Percentiles rank a stretch among this genome's conserved stretches.
Evolutionary conservation across 2,329 filamentous ascomycete species (phyloP).

Genomic region (Cordyceps farinosa): DNA sequence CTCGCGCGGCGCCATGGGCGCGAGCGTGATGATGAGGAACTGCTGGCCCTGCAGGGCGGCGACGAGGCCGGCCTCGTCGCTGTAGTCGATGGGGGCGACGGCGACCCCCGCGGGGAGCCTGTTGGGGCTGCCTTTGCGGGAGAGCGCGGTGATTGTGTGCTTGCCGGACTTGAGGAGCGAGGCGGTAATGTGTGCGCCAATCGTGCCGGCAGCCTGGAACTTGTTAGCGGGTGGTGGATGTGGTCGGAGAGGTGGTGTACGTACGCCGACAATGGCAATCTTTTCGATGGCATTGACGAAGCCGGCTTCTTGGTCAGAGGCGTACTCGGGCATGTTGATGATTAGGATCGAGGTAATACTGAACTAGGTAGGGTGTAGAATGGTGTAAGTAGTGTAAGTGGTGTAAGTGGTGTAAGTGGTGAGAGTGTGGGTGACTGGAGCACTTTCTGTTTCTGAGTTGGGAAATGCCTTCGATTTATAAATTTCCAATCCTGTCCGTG

Average conservation of each 20-base stretch:
- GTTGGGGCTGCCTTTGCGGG: constrained; percentile 39
- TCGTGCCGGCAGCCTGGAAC: constrained; percentile 34
- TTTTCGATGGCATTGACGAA: constrained; percentile 41
- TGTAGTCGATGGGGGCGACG: constrained; percentile 42
- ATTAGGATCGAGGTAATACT: background rate
- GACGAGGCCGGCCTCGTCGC: constrained; percentile 41
- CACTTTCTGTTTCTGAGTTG: background rate
- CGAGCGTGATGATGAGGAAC: constrained; percentile 53
- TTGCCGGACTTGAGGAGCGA: constrained; percentile 41
- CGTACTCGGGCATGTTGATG: constrained; percentile 22
- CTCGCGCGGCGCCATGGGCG: constrained; percentile 39
- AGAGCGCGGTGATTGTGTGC: constrained; percentile 45
- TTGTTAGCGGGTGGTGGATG: constrained; percentile 1
- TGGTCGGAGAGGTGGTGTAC: constrained; percentile 20
- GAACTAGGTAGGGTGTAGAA: background rate
- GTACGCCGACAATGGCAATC: constrained; percentile 47
- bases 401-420: too few relatives aligned
- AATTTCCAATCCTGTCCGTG: background rate
- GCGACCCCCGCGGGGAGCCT: constrained; percentile 45
- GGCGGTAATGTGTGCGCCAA: constrained; percentile 33
- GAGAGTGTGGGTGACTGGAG: background rate
- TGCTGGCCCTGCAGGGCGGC: constrained; percentile 52
- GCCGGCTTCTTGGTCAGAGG: constrained; percentile 34
- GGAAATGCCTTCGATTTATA: background rate
- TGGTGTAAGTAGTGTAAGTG: background rate